Evolutionary conservation across 805 yeast species (phyloP), one percentile per base, ranked within the genome.

Genomic region (Pichia nanzhaoensis): DNA sequence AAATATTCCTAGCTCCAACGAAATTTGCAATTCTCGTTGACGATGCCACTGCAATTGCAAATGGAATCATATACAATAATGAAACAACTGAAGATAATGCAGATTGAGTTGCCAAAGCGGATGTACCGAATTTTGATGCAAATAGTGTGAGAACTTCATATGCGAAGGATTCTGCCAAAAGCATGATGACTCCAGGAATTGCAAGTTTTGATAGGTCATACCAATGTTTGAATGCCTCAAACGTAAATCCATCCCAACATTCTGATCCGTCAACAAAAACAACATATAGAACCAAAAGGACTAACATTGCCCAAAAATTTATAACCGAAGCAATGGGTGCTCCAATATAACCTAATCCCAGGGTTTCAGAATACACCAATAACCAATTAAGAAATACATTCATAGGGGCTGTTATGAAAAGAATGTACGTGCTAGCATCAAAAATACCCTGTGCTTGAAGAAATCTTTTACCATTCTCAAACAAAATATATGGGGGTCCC

Each of bases 381-480:
- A 77, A 44, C 63, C 82, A 84, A 60, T 82, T 84, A 58, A 82
- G 60, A 34, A 79, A 53, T 0, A 82, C 80, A 55, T 84, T 83
- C 46, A 84, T 59, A 2, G 93, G 91, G 2, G 90, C 87, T 53
- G 86, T 81, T 18, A 83, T 61, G 22, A 77, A 64, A 28, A 84
- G 65, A 19, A 82, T 84, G 44, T 78, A 71, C 0, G 90, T 82
- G 9, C 88, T 82, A 1, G 91, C 91, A 59, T 82, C 88, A 65
- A 83, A 84, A 12, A 83, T 75, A 27, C 86, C 87, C 66, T 84
- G 91, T 41, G 87, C 79, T 62, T 84, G 91, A 48, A 84, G 67
- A 55, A 71, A 84, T 55, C 85, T 77, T 57, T 84, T 83, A 36
- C 82, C 81, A 59, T 78, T 80, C 62, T 84, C 93, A 54, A 75